Base-by-base conservation (phyloP, 441 rosid genomes). In the Omphalea diandra region DNA sequence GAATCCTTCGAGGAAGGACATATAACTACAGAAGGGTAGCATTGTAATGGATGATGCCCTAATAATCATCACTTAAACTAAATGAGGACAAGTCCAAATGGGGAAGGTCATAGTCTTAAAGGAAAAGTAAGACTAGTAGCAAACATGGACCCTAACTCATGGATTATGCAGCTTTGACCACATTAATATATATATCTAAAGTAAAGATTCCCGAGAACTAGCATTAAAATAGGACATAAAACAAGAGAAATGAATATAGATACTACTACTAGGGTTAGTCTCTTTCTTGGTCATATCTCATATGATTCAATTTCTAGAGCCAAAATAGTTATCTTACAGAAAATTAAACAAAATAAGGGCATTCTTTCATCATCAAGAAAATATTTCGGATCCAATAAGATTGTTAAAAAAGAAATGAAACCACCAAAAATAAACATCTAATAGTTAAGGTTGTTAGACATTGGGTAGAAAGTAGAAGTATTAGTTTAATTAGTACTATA, bases 391-490 rank as follows among this genome's bases (percentile, higher is more conserved):
- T 15, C 47, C 64, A 55, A 66, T 26, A 14, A 54, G 50, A 44
- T 38, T 31, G 50, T 20, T 41, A 22, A 10, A 4, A 26, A 7
- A 36, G 17, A 11, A 69, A 46, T 26, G 3, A 11, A 65, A 65
- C 22, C 17, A 43, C 24, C 64, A 14, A 53, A 55, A 17, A 60
- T 4, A 32, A 20, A 12, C 33, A 7, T n/a, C 44, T 27, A 57
- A 24, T 22, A 18, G 7, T 50, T 14, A 65, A 72, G 70, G 73
- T 78, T 35, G 83, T 78, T 76, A 73, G 68, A 73, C 58, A 75
- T 70, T 80, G 56, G 81, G 86, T 76, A 70, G 65, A 67, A 73
- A 73, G 73, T 62, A 24, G 56, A 9, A 8, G 12, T 9, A 47
- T n/a, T 54, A 29, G 74, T 64, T 67, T 29, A 53, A 67, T 4